These are phyloP conservation scores for Tulasnella sp. DNA, from an alignment of 768 basidiomycete genomes.

Conservation along the genomic window DNA sequence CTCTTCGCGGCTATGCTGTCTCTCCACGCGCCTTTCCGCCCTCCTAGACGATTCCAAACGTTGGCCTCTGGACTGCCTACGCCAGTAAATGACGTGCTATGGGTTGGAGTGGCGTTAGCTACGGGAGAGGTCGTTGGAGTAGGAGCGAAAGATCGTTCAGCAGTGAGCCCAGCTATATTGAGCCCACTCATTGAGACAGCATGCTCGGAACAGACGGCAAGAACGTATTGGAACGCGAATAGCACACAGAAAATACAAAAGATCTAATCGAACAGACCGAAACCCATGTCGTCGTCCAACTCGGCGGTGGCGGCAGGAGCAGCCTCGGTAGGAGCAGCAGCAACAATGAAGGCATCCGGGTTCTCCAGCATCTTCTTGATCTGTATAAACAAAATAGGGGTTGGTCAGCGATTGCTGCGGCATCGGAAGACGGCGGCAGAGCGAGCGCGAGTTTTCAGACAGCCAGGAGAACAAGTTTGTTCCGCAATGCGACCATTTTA, in stretches of 20 bases:
- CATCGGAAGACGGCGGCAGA: background rate
- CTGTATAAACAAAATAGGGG: conserved; percentile 36
- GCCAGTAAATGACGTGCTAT: too few species aligned
- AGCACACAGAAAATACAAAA: background rate
- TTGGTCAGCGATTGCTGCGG: background rate
- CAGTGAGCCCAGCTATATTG: too few species aligned
- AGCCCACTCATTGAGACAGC: too few species aligned
- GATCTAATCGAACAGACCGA: conserved; percentile 37
- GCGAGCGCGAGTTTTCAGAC: background rate
- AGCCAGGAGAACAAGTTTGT: conserved; percentile 9
- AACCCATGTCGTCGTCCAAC: conserved; percentile 45
- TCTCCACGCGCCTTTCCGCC: too few species aligned
- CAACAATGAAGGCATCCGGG: conserved; percentile 90
- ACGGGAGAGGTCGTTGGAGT: too few species aligned
- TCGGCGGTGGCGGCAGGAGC: conserved; percentile 49
- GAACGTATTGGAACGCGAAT: background rate
- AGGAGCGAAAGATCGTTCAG: too few species aligned
- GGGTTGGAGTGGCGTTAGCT: too few species aligned
- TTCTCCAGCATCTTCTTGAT: conserved; percentile 95
- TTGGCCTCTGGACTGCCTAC: too few species aligned
- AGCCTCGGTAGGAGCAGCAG: conserved; percentile 54
- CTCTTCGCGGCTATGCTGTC: too few species aligned
- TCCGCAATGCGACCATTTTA: conserved; percentile 20
- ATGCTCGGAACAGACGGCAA: background rate
- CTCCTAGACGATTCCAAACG: too few species aligned